Conservation (phyloP, 345 rosid species). For the Melastoma malabathricum region DNA sequence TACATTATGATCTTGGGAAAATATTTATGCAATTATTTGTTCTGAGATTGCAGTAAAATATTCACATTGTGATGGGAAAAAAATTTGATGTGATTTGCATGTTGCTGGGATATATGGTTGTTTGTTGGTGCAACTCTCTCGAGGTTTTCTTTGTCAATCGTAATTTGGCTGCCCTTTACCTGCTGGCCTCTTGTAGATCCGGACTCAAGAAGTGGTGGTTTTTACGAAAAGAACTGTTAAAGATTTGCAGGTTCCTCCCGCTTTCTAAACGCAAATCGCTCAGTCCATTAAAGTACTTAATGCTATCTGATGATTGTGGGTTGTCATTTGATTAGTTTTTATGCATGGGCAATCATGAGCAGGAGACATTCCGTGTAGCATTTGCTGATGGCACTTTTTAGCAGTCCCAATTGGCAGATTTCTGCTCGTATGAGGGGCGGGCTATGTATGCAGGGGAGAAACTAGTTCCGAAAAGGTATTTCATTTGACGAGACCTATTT, state of each 20-base stretch:
- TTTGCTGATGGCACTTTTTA: background rate
- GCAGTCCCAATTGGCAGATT: constrained; percentile 77
- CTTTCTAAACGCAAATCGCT: constrained; percentile 63
- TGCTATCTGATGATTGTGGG: background rate
- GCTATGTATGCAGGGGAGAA: constrained; percentile 89
- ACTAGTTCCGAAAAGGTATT: constrained; percentile 82
- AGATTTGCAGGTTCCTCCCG: constrained; percentile 85
- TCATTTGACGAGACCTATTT: background rate
- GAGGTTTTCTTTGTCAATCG: background rate
- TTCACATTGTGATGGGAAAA: too few species aligned
- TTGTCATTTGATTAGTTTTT: background rate
- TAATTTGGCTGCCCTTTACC: too few species aligned
- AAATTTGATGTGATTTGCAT: too few species aligned
- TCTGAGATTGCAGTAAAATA: too few species aligned
- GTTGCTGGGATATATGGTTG: background rate
- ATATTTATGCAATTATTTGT: too few species aligned
- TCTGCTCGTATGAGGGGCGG: constrained; percentile 82
- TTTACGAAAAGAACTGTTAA: constrained; percentile 84
- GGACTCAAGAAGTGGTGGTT: constrained; percentile 67
- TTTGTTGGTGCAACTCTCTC: background rate
- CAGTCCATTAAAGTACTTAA: constrained; percentile 78
- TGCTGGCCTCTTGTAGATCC: constrained; percentile 32
- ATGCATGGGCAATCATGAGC: background rate
- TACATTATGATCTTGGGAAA: too few species aligned
- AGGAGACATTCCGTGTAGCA: background rate